Evolutionary conservation across 306 rosid genomes (phyloP), one percentile per base, ranked within the genome.

Genomic region (Citrullus colocynthis): DNA sequence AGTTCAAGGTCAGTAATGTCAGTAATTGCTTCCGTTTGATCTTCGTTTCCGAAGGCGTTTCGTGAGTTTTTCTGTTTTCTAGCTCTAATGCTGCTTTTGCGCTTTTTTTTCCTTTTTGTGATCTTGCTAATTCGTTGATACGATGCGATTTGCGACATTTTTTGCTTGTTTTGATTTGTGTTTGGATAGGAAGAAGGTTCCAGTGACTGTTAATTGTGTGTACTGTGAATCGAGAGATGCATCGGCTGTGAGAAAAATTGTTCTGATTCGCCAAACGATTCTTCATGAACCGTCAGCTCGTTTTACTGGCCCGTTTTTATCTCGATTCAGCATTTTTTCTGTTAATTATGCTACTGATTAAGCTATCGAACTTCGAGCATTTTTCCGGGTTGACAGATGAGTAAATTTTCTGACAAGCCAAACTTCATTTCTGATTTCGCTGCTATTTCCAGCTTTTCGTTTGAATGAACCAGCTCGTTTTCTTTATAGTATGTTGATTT

Each of bases 1-100:
- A 6, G 93, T 94, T 16, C 87, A 94, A 91, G 98, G 98, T 94
- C 72, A 45, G 85, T 77, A 18, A 59, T 42, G 36, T 44, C n/a
- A 7, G 24, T 63, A 34, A 64, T 36, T 18, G 21, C 45, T 64
- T 54, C 57, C 78, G 21, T 37, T 74, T 52, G 61, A 74, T 74
- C 41, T 72, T 21, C 9, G 39, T 72, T 72, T 72, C 15, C 30
- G 32, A 7, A 45, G 20, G 34, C 57, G 34, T 70, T 70, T 70
- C 34, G 5, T 44, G 39, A 24, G 39, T 24, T 71, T 70, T 52
- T 52, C 73, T 39, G 30, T 39, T 65, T 37, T 39, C 49, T 24
- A 71, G 39, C 56, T 45, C 76, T 44, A 21, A 24, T 71, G 76
- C 39, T 45, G 57, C 58, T 48, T 71, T 71, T 13, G 58, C 21